Conservation (phyloP, 2,329 filamentous ascomycete species). For the Scolecobasidium constrictum region DNA sequence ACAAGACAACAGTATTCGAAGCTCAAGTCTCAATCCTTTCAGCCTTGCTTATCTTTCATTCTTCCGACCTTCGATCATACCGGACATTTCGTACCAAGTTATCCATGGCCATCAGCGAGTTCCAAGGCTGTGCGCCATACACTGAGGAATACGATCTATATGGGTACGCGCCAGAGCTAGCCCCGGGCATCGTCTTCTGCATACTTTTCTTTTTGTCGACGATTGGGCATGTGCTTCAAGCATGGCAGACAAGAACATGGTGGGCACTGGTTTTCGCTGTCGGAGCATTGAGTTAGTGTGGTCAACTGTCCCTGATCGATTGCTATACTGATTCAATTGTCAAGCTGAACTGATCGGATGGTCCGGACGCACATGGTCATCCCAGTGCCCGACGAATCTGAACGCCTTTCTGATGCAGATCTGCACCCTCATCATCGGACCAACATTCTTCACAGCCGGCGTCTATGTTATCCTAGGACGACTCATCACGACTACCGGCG, state of each 20-base stretch:
- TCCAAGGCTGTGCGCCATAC: not conserved
- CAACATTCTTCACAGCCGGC: conserved; percentile 41
- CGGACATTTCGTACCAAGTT: not conserved
- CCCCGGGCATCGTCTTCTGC: not conserved
- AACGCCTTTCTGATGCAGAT: conserved; percentile 42
- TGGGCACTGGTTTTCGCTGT: conserved; percentile 8
- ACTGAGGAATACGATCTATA: not conserved
- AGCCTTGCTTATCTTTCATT: not conserved
- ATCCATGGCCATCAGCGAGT: not conserved
- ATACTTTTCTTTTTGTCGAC: conserved; percentile 1
- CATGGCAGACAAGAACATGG: not conserved
- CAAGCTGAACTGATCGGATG: conserved; percentile 37
- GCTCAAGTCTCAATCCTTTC: too few species aligned
- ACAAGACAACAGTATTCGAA: too few species aligned
- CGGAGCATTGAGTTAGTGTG: conserved; percentile 12
- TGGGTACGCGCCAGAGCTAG: conserved; percentile 1
- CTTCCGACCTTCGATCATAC: not conserved
- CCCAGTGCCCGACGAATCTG: conserved; percentile 37
- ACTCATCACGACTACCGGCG: conserved; percentile 34
- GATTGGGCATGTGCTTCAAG: not conserved
- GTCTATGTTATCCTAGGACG: conserved; percentile 39
- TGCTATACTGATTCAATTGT: not conserved
- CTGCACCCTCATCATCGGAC: conserved; percentile 32
- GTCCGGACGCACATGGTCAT: conserved; percentile 37
- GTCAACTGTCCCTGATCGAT: not conserved